Evolutionary conservation across 2,329 filamentous ascomycete genomes (phyloP), one percentile per base, ranked within the genome.

Genomic region (Lecanicillium sp.): DNA sequence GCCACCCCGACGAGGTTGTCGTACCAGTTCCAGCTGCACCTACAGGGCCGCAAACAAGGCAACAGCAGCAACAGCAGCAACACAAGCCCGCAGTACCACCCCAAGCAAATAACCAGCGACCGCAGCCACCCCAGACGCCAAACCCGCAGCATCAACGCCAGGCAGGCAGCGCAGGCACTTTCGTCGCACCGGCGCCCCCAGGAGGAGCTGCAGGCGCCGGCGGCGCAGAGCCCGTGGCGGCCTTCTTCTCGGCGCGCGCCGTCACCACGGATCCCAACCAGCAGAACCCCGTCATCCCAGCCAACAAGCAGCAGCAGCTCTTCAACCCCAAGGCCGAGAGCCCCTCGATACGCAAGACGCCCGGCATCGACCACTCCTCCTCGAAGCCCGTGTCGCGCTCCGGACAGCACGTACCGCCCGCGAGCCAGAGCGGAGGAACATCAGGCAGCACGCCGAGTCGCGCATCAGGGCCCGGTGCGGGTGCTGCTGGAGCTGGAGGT

Each of bases 311-410:
- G 20, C 36, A 44, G 20, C 74, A 79, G 11, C 70, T 74, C 20
- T 91, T 90, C 63, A 85, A 90, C 56, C 86, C 85, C 3, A 82
- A 82, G 50, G 75, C 81, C 5, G 85, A 90, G 58, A 88, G 84
- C 52, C 90, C 90, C 0, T 93, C 90, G 1, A 90, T 95, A 60
- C 81, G 88, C 52, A 90, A 91, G 62, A 96, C 91, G 0, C 86
- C 86, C 0, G 90, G 90, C 2, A 78, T 96, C 32, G 89, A 96
- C 59, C 88, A 94, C 60, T 81, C 70, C 19, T 84, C 80, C 44
- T 90, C 86, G 4, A 83, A 84, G 44, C 88, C 90, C 0, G 69
- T 95, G 2, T 77, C 75, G 4, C 78, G 75, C 52, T 74, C 71
- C 38, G 68, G 73, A 0, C 71, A 77, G 53, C 77, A 82, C 50